Evolutionary conservation across 441 rosid species (phyloP).

Genomic region (Euphorbia celastroides): DNA sequence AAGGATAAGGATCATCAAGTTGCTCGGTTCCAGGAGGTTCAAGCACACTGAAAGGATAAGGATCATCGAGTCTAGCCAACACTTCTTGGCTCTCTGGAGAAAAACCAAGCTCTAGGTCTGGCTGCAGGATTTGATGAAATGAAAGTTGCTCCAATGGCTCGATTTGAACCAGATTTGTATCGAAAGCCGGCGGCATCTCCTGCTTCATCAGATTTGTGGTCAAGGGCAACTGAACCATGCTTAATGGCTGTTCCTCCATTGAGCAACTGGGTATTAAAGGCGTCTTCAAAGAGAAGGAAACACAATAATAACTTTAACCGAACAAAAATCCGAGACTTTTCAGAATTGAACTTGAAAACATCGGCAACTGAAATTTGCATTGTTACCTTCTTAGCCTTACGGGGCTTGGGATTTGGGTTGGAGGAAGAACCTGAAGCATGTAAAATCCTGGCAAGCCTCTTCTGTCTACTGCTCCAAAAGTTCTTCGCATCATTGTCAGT

Average conservation of each 20-base stretch:
- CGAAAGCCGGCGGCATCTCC: constrained; percentile 25
- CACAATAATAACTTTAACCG: background rate
- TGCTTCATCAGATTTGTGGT: constrained; percentile 26
- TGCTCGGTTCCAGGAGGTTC: constrained; percentile 40
- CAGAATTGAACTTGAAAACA: background rate
- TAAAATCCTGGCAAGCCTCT: constrained; percentile 67
- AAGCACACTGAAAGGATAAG: constrained; percentile 44
- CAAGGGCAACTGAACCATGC: constrained; percentile 20
- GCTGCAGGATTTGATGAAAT: constrained; percentile 29
- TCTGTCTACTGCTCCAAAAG: constrained; percentile 91
- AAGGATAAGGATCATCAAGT: constrained; percentile 51
- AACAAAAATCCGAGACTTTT: background rate
- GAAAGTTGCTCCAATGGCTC: constrained; percentile 22
- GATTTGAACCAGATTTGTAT: constrained; percentile 19
- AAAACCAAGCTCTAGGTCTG: constrained; percentile 34
- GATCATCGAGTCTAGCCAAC: constrained; percentile 51
- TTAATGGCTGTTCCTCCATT: constrained; percentile 33
- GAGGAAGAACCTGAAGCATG: constrained; percentile 39
- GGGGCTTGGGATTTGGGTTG: constrained; percentile 27
- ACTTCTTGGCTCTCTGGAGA: constrained; percentile 52
- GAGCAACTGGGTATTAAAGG: constrained; percentile 27
- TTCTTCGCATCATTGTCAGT: constrained; percentile 95
- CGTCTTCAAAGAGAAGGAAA: constrained; percentile 16
- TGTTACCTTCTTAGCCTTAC: constrained; percentile 18
- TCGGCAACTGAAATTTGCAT: constrained; percentile 13